Evolutionary conservation across 768 basidiomycete species (phyloP), one percentile per base, ranked within the genome.

Genomic region (Mycena filopes): DNA sequence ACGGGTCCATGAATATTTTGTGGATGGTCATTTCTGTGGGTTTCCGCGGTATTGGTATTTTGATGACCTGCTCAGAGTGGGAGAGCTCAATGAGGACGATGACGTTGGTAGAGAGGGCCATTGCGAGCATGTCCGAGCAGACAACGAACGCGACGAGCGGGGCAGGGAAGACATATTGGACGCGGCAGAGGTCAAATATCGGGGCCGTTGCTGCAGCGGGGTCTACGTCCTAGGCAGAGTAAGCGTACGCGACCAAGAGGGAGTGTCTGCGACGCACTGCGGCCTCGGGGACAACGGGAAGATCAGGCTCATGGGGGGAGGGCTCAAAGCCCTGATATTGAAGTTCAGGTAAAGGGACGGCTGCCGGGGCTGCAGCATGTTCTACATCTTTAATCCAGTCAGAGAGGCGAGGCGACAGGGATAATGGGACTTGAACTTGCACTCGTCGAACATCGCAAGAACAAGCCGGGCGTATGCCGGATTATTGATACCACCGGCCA

Each of bases 321-420:
- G 86, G 87, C 76, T 98, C 96, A 72, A 95, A 98, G 12, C 95
- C 96, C 73, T 97, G 92, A 71, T 92, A 96, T 58, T 91, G 87
- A 25, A 96, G 78, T 29, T 86, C 82, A 4, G 89, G 88, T 25
- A 87, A 73, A 1, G 84, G 76, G 55, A 76, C 79, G 28, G 76
- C 69, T 18, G 78, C 75, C 7, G 89, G 84, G 5, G 83, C 82
- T 36, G 85, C 81, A 21, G 94, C 82, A 75, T 96, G 96, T 75
- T 98, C 94, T 70, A 98, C 94, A 76, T 94, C 96, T 98, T n/a
- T 49, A 28, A 36, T n/a, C 16, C 31, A 42, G 45, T 63, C 31
- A 72, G 56, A 36, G 54, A 60, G 58, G 60, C 11, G 67, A 23
- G n/a, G 55, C 26, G 46, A 26, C 8, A 26, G 21, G 31, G 10